phyloP scores from a whole-genome alignment of 2,329 filamentous ascomycete species.

The Aspergillus pseudoglaucus region DNA sequence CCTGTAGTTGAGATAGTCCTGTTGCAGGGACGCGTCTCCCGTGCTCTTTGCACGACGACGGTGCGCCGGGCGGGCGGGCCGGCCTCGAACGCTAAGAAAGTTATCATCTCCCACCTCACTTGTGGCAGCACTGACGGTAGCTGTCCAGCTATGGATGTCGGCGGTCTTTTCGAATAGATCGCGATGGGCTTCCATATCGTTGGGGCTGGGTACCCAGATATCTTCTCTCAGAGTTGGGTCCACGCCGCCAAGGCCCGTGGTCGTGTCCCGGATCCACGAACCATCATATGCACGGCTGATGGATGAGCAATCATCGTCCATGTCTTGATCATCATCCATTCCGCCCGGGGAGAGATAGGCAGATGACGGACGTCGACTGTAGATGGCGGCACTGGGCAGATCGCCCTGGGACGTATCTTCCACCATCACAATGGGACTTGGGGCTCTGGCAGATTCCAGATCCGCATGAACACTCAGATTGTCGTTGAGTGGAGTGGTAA shows the following conservation, averaged over 20 bases:
- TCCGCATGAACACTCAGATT: slow-evolving; percentile 14
- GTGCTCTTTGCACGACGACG: slow-evolving; percentile 44
- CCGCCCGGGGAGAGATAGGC: slow-evolving; percentile 31
- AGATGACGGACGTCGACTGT: slow-evolving; percentile 24
- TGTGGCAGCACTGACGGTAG: slow-evolving; percentile 42
- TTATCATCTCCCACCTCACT: slow-evolving; percentile 32
- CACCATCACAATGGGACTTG: slow-evolving; percentile 41
- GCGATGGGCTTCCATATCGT: slow-evolving; percentile 44
- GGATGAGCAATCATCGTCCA: slow-evolving; percentile 14
- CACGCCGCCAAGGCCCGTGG: slow-evolving; percentile 40
- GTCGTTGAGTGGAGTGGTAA: slow-evolving; percentile 19
- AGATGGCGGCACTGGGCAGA: slow-evolving; percentile 30
- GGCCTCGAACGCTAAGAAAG: slow-evolving; percentile 11
- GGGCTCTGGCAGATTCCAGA: slow-evolving; percentile 19
- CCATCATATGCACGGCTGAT: slow-evolving; percentile 39
- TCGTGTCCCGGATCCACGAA: slow-evolving; percentile 37
- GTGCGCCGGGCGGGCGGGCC: slow-evolving; percentile 13
- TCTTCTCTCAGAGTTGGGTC: slow-evolving; percentile 42
- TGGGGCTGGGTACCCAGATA: slow-evolving; percentile 42
- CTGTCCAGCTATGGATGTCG: slow-evolving; percentile 50
- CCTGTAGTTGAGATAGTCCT: slow-evolving; percentile 30
- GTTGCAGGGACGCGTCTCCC: slow-evolving; percentile 26
- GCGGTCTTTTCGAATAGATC: slow-evolving; percentile 46
- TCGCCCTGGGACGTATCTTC: slow-evolving; percentile 39
- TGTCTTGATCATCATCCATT: slow-evolving; percentile 20